phyloP scores from a whole-genome alignment of 1,284 basidiomycete species.

The Papiliotrema nemorosa region DNA sequence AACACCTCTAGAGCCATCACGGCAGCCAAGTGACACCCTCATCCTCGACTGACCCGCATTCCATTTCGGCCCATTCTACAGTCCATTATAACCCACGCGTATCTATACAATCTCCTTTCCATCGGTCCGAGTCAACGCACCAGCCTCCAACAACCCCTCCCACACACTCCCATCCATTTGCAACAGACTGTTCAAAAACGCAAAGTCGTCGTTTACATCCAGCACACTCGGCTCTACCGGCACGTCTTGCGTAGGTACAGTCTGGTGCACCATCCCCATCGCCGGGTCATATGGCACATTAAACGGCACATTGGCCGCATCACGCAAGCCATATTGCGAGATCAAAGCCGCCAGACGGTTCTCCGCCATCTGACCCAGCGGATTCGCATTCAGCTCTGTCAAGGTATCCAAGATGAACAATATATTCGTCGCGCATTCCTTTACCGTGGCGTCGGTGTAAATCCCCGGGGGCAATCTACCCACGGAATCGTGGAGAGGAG shows the following conservation, averaged over 20 bases:
- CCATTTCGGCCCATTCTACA: too few relatives aligned
- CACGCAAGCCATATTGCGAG: conserved; percentile 12
- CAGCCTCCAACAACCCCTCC: conserved; percentile 9
- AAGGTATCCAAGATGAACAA: conserved; percentile 15
- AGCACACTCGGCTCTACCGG: background rate
- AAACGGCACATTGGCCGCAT: background rate
- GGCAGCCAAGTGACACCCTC: too few relatives aligned
- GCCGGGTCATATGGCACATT: background rate
- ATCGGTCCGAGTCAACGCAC: background rate
- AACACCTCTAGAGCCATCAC: too few relatives aligned
- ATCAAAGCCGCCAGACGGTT: conserved; percentile 10
- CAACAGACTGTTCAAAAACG: conserved; percentile 4
- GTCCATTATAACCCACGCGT: background rate
- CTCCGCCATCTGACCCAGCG: conserved; percentile 7
- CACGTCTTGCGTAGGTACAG: background rate
- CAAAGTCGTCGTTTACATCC: conserved; percentile 1
- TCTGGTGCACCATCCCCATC: background rate
- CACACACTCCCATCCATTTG: conserved; percentile 12
- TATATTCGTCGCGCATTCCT: conserved; percentile 18
- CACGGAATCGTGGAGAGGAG: background rate
- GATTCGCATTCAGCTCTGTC: conserved; percentile 10
- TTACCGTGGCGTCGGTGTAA: conserved; percentile 8
- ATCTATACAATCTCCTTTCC: background rate
- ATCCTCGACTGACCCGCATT: too few relatives aligned
- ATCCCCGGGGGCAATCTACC: conserved; percentile 1